A percentile compares a stretch with the other conserved stretches of the same genome.
phyloP scores from a whole-genome alignment of 1,284 basidiomycete species.

The Coniferiporia weirii region DNA sequence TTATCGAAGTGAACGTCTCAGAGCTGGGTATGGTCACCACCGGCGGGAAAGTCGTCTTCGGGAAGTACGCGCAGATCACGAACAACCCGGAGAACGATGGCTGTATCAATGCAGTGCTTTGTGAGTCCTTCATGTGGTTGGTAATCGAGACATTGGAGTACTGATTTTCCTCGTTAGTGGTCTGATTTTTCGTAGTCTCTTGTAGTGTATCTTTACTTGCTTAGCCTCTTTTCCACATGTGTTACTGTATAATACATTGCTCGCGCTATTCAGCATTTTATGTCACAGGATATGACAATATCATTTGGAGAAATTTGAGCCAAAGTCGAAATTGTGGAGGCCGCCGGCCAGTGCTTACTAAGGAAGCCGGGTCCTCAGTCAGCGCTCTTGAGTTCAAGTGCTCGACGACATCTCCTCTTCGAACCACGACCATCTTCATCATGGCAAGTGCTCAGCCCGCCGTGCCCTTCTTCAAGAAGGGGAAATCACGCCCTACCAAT shows the following conservation, averaged over 20 bases:
- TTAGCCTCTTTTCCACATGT: not conserved
- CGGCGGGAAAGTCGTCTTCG: constrained; percentile 89
- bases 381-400: not conserved
- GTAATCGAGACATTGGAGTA: not conserved
- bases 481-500: constrained; percentile 67
- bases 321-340: not conserved
- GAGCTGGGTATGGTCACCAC: constrained; percentile 99
- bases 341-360: not conserved
- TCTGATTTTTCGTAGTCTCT: not conserved
- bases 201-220: constrained; percentile 9
- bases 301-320: too few species aligned
- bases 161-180: constrained; percentile 5
- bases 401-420: not conserved
- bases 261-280: not conserved
- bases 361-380: not conserved
- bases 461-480: constrained; percentile 86
- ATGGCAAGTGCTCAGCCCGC: constrained; percentile 15
- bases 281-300: too few species aligned
- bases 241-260: not conserved
- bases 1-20: constrained; percentile 97
- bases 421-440: constrained; percentile 2
- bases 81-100: constrained; percentile 97
- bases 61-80: constrained; percentile 95
- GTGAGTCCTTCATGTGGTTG: constrained; percentile 40
- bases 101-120: constrained; percentile 90